phyloP scores from a whole-genome alignment of 495 filamentous ascomycete genomes.

The Penicillium fimorum region DNA sequence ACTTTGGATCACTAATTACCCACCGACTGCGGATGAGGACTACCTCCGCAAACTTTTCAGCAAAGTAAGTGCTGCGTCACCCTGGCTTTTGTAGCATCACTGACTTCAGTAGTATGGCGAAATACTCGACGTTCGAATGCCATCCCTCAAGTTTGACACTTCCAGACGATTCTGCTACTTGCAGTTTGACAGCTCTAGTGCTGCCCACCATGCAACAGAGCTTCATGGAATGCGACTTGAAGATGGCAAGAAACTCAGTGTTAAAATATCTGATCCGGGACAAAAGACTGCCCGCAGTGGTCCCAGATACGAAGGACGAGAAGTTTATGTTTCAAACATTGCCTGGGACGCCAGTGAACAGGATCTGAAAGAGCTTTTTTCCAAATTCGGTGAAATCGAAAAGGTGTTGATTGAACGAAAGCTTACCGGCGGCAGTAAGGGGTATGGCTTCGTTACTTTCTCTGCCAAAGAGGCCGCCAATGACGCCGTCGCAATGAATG shows the following conservation, averaged over 20 bases:
- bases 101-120: slow-evolving; percentile 61
- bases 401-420: slow-evolving; percentile 63
- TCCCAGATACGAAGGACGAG: slow-evolving; percentile 79
- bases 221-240: slow-evolving; percentile 69
- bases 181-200: slow-evolving; percentile 67
- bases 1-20: slow-evolving; percentile 89
- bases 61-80: slow-evolving; percentile 36
- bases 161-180: slow-evolving; percentile 92
- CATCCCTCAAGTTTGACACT: slow-evolving; percentile 83
- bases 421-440: slow-evolving; percentile 63
- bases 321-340: slow-evolving; percentile 78
- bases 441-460: slow-evolving; percentile 76
- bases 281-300: slow-evolving; percentile 76
- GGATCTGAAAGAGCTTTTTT: slow-evolving; percentile 68
- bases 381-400: slow-evolving; percentile 71
- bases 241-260: slow-evolving; percentile 62
- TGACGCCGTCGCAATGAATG: slow-evolving; percentile 67
- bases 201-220: slow-evolving; percentile 64
- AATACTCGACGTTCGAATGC: slow-evolving; percentile 82
- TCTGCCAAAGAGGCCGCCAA: slow-evolving; percentile 68
- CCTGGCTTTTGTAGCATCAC: neutral
- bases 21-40: slow-evolving; percentile 75
- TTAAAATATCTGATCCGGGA: slow-evolving; percentile 79
- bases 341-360: slow-evolving; percentile 62
- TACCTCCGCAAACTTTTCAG: slow-evolving; percentile 77